Evolutionary conservation across 106 monocot species (phyloP).

Genomic region (Xerophyta viscosa): DNA sequence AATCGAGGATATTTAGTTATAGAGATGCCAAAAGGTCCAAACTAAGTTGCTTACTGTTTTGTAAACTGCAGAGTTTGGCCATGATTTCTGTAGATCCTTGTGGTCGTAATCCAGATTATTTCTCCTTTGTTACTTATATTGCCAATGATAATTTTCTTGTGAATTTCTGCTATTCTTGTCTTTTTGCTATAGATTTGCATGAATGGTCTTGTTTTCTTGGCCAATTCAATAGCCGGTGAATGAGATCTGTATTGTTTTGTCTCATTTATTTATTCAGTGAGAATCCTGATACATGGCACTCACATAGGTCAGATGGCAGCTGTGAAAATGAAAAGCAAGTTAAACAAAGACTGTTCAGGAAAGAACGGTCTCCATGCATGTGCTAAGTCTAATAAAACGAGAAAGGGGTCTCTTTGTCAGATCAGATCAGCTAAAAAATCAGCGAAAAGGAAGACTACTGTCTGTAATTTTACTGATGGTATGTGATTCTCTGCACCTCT

Average conservation of each 20-base stretch:
- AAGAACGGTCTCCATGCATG: slow-evolving; percentile 2
- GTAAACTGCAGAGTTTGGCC: too few species aligned
- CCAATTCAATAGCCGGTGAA: neutral
- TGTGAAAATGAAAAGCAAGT: slow-evolving; percentile 9
- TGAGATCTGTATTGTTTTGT: neutral
- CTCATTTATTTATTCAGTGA: neutral
- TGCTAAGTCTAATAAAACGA: slow-evolving; percentile 5
- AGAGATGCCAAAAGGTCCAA: too few species aligned
- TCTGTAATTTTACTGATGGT: slow-evolving; percentile 5
- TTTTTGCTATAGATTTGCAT: too few species aligned
- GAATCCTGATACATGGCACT: neutral
- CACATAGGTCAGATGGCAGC: slow-evolving; percentile 3
- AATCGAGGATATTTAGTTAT: too few species aligned
- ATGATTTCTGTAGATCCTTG: too few species aligned
- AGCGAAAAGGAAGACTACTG: neutral
- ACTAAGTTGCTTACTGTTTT: too few species aligned
- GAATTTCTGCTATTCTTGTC: too few species aligned
- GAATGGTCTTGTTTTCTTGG: neutral
- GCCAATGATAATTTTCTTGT: too few species aligned
- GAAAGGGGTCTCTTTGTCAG: neutral
- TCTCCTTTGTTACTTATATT: too few species aligned
- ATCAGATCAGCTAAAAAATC: neutral
- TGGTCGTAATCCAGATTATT: too few species aligned
- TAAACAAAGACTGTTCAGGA: slow-evolving; percentile 2
- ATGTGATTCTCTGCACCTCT: neutral